These are phyloP conservation scores for Aspergillus piperis DNA, from an alignment of 2,329 filamentous ascomycete species.

Conservation along the genomic window DNA sequence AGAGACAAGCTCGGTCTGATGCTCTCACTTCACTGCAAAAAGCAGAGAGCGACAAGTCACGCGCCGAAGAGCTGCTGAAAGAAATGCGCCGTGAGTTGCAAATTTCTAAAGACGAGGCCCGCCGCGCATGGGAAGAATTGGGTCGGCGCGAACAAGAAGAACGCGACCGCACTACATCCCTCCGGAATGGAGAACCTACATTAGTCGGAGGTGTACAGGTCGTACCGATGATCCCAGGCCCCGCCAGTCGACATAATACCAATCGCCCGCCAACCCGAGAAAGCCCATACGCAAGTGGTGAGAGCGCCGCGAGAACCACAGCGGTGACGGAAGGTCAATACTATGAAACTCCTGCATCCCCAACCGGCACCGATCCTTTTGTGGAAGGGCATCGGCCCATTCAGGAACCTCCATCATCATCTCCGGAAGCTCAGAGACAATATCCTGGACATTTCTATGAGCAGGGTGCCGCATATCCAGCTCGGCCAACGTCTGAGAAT, in stretches of 20 bases:
- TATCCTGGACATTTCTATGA: conserved; percentile 41
- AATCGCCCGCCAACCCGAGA: conserved; percentile 51
- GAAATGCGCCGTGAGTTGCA: conserved; percentile 92
- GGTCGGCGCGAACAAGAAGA: conserved; percentile 92
- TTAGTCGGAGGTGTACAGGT: conserved; percentile 92
- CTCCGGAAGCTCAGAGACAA: conserved; percentile 31
- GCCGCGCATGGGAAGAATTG: conserved; percentile 95
- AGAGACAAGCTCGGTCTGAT: conserved; percentile 69
- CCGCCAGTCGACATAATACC: conserved; percentile 58
- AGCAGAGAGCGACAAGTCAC: conserved; percentile 67
- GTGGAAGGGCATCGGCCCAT: conserved; percentile 46
- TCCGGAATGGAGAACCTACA: conserved; percentile 84
- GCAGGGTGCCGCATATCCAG: conserved; percentile 39
- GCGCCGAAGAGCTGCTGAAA: conserved; percentile 73
- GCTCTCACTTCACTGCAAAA: conserved; percentile 67
- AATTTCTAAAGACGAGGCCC: conserved; percentile 94
- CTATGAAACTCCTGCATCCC: conserved; percentile 53
- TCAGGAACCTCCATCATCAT: conserved; percentile 35
- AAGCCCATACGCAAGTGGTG: conserved; percentile 44
- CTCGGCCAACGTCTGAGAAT: conserved; percentile 46
- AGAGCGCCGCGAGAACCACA: conserved; percentile 32
- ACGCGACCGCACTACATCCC: conserved; percentile 78
- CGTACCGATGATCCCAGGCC: conserved; percentile 81
- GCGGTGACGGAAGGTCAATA: conserved; percentile 46
- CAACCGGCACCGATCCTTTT: conserved; percentile 65